Evolutionary conservation across 768 basidiomycete genomes (phyloP).

Genomic region (Mrakia hoshinonis): DNA sequence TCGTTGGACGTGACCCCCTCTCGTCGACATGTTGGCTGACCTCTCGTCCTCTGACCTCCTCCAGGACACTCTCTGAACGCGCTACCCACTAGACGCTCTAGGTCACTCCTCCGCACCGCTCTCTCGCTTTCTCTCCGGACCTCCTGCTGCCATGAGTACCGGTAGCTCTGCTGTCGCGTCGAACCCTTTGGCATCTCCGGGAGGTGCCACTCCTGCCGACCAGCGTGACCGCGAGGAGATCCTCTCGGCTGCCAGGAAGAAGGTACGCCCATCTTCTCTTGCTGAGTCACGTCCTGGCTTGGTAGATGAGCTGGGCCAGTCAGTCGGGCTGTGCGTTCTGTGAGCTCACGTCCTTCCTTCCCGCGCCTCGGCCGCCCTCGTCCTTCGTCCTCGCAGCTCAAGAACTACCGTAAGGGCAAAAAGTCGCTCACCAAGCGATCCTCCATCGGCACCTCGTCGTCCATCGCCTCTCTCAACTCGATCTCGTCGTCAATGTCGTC

Average conservation of each 20-base stretch:
- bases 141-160: too few relatives aligned
- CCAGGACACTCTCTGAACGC: not conserved
- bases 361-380: not conserved
- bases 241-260: slow-evolving; percentile 16
- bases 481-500: not conserved
- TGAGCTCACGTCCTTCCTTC: not conserved
- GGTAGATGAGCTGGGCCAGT: too few relatives aligned
- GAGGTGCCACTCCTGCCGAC: not conserved
- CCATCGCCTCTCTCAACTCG: slow-evolving; percentile 8
- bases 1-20: too few relatives aligned
- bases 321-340: too few relatives aligned
- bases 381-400: slow-evolving; percentile 1
- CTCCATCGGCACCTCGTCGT: slow-evolving; percentile 4
- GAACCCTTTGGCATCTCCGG: not conserved
- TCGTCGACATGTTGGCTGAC: not conserved
- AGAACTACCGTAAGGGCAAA: slow-evolving; percentile 21
- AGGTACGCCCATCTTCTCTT: not conserved
- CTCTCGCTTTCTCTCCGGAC: not conserved
- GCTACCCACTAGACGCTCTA: not conserved
- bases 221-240: slow-evolving; percentile 13
- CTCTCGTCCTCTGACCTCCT: too few relatives aligned
- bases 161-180: not conserved
- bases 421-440: not conserved
- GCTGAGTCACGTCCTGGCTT: too few relatives aligned
- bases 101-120: not conserved